These are phyloP conservation scores for Microbotryum violaceum DNA, from an alignment of 1,284 basidiomycete genomes.

Conservation along the genomic window DNA sequence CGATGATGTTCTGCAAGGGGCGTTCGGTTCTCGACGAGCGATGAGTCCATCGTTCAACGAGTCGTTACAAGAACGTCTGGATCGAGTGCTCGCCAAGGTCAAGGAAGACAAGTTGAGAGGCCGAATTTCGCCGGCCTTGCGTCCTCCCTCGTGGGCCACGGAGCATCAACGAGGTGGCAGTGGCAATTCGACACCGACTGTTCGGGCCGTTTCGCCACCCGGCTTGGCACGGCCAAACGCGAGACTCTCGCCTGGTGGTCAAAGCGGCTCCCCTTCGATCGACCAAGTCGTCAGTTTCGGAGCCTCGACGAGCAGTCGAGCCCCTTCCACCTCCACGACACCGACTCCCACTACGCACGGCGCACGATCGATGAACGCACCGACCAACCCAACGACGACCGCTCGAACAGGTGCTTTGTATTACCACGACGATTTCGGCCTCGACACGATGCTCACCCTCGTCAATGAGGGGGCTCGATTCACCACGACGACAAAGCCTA, in stretches of 20 bases:
- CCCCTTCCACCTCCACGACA: constrained; percentile 13
- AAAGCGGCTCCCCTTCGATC: constrained; percentile 30
- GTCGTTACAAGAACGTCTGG: constrained; percentile 62
- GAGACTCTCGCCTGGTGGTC: constrained; percentile 14
- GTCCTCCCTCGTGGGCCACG: constrained; percentile 2
- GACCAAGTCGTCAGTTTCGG: constrained; percentile 21
- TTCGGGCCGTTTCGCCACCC: constrained; percentile 12
- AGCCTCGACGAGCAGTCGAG: constrained; percentile 4
- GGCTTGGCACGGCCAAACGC: constrained; percentile 12
- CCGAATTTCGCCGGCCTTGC: constrained; percentile 10
- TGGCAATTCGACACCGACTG: constrained; percentile 40
- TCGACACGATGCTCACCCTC: constrained; percentile 70
- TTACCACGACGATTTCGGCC: constrained; percentile 72
- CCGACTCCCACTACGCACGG: constrained; percentile 37
- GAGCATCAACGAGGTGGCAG: constrained; percentile 45
- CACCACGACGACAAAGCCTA: constrained; percentile 33
- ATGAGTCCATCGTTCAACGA: constrained; percentile 40
- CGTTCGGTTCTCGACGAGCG: constrained; percentile 47
- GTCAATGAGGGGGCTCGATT: constrained; percentile 57
- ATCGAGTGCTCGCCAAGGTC: constrained; percentile 64
- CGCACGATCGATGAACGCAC: too few species aligned
- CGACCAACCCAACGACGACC: constrained; percentile 36
- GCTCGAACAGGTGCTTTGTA: constrained; percentile 37
- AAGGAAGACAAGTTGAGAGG: constrained; percentile 27
- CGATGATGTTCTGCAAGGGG: constrained; percentile 54